phyloP scores from a whole-genome alignment of 306 rosid species.

The Cotoneaster glaucophyllus region DNA sequence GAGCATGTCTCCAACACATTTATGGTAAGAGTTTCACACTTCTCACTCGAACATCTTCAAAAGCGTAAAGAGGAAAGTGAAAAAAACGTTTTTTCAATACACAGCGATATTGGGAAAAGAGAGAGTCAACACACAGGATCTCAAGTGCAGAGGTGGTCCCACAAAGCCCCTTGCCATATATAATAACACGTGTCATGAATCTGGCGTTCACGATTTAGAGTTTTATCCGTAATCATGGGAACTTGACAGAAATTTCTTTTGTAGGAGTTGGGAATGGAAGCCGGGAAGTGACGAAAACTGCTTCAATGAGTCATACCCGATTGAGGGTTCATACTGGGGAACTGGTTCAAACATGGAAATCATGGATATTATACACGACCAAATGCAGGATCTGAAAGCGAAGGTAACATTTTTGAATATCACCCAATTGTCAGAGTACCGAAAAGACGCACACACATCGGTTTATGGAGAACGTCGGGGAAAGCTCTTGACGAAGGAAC shows the following conservation, averaged over 20 bases:
- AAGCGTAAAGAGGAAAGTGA: not conserved
- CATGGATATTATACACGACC: slow-evolving; percentile 46
- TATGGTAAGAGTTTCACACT: slow-evolving; percentile 56
- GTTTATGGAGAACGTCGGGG: slow-evolving; percentile 74
- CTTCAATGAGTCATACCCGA: slow-evolving; percentile 64
- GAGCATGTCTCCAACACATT: slow-evolving; percentile 94
- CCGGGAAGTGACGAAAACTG: slow-evolving; percentile 69
- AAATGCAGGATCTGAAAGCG: slow-evolving; percentile 34
- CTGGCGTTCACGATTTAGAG: too few species aligned
- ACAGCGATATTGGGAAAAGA: too few species aligned
- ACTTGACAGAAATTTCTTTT: not conserved
- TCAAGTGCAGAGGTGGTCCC: too few species aligned
- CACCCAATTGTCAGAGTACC: slow-evolving; percentile 72
- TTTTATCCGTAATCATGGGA: not conserved
- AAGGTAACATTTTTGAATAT: slow-evolving; percentile 65
- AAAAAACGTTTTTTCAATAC: too few species aligned
- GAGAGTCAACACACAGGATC: too few species aligned
- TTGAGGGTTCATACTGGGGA: slow-evolving; percentile 72
- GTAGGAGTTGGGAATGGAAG: slow-evolving; percentile 95
- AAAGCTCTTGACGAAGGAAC: slow-evolving; percentile 71
- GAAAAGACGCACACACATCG: slow-evolving; percentile 84
- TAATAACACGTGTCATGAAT: too few species aligned
- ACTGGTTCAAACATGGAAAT: slow-evolving; percentile 80
- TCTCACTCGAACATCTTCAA: not conserved
- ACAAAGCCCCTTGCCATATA: too few species aligned